Evolutionary conservation across 768 basidiomycete species (phyloP).

Genomic region (Clitopilus passeckerianus): DNA sequence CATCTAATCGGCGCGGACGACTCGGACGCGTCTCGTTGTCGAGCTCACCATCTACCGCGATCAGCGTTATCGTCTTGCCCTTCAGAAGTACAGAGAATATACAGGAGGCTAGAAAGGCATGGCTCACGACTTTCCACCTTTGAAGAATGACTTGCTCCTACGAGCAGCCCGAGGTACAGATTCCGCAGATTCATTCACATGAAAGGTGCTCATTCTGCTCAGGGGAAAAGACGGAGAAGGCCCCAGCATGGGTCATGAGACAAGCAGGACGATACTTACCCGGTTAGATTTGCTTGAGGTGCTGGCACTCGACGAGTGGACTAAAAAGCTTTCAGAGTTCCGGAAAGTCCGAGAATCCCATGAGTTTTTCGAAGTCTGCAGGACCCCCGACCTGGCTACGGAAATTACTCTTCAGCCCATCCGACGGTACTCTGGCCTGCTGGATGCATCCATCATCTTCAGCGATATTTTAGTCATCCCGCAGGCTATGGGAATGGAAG

Average conservation of each 20-base stretch:
- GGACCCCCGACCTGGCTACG: conserved; percentile 83
- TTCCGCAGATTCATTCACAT: background rate
- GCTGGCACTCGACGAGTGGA: background rate
- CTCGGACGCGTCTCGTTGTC: background rate
- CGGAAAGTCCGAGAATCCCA: conserved; percentile 78
- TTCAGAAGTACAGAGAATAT: background rate
- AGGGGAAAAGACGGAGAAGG: conserved; percentile 85
- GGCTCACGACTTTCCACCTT: conserved; percentile 52
- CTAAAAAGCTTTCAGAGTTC: conserved; percentile 59
- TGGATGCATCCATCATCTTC: conserved; percentile 98
- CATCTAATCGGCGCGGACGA: background rate
- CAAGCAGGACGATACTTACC: conserved; percentile 96
- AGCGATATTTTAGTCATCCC: conserved; percentile 97
- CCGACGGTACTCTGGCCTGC: conserved; percentile 73
- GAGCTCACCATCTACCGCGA: background rate
- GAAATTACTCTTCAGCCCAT: conserved; percentile 94
- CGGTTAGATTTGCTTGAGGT: conserved; percentile 41
- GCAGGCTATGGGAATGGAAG: conserved; percentile 95
- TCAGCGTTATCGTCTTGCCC: background rate
- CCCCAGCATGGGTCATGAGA: conserved; percentile 99
- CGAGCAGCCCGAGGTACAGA: conserved; percentile 76
- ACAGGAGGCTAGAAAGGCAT: conserved; percentile 15
- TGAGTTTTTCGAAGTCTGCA: conserved; percentile 94
- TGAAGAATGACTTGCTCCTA: conserved; percentile 84
- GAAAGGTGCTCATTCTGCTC: conserved; percentile 2